A percentile compares a stretch with the other conserved stretches of the same genome.
These are phyloP conservation scores for Eucommia ulmoides DNA, from an alignment of 257 asterid species.

Conservation along the genomic window DNA sequence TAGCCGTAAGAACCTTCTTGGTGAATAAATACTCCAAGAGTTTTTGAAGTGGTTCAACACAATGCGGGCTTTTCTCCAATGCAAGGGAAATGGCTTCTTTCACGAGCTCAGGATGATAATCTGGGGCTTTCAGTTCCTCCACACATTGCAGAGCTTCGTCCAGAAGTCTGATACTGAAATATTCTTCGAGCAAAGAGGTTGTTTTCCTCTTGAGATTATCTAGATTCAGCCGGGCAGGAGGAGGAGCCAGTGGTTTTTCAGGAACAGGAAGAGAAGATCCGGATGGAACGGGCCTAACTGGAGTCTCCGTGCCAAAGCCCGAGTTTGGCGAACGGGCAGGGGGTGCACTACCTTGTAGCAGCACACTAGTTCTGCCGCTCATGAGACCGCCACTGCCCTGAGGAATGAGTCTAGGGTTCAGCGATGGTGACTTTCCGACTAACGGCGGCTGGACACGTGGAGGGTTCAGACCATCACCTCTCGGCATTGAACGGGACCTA, in stretches of 20 bases:
- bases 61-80: conserved; percentile 68
- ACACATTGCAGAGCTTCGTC: conserved; percentile 82
- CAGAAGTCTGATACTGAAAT: conserved; percentile 45
- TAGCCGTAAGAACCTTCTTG: conserved; percentile 34
- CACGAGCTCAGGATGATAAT: conserved; percentile 64
- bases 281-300: conserved; percentile 26
- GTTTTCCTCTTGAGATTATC: conserved; percentile 59
- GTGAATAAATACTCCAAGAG: conserved; percentile 48
- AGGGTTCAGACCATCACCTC: conserved; percentile 46
- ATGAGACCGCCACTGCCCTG: conserved; percentile 57
- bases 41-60: conserved; percentile 43
- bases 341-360: conserved; percentile 49
- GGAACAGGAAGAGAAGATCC: conserved; percentile 22
- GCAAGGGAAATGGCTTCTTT: conserved; percentile 63
- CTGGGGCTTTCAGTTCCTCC: conserved; percentile 68
- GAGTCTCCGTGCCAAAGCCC: conserved; percentile 23
- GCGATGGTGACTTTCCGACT: conserved; percentile 42
- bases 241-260: conserved; percentile 24
- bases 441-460: conserved; percentile 45
- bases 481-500: conserved; percentile 63
- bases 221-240: conserved; percentile 19
- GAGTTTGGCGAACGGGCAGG: conserved; percentile 30
- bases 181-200: conserved; percentile 59
- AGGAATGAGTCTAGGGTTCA: conserved; percentile 45
- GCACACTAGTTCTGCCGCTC: conserved; percentile 56